phyloP scores from a whole-genome alignment of 176 grass and related monocot genomes.

The Raddia distichophylla region DNA sequence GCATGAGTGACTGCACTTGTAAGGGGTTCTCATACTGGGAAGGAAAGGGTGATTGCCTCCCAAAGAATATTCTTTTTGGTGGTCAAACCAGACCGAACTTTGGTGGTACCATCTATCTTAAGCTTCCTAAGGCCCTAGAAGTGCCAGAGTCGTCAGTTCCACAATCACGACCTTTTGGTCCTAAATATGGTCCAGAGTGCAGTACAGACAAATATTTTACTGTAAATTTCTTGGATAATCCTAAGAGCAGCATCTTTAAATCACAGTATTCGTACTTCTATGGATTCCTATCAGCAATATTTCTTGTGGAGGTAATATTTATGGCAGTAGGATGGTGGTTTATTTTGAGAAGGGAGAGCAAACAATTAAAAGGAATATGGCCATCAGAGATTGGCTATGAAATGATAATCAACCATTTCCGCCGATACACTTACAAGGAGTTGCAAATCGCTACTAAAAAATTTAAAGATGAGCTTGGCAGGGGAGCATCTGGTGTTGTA shows the following conservation, averaged over 20 bases:
- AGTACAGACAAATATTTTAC: not conserved
- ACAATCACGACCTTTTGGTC: slow-evolving; percentile 40
- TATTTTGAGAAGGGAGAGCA: slow-evolving; percentile 30
- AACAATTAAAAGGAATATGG: slow-evolving; percentile 39
- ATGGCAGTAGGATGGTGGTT: slow-evolving; percentile 38
- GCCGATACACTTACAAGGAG: slow-evolving; percentile 46
- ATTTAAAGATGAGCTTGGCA: slow-evolving; percentile 41
- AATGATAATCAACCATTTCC: slow-evolving; percentile 46
- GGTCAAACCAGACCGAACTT: not conserved
- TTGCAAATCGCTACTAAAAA: slow-evolving; percentile 42
- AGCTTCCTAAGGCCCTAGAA: slow-evolving; percentile 27
- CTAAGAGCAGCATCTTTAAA: not conserved
- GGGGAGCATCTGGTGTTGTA: slow-evolving; percentile 37
- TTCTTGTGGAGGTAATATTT: slow-evolving; percentile 44
- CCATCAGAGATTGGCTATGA: slow-evolving; percentile 50
- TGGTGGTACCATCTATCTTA: slow-evolving; percentile 21
- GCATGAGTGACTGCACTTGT: slow-evolving; percentile 40
- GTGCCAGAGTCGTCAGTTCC: slow-evolving; percentile 30
- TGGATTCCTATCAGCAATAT: slow-evolving; percentile 56
- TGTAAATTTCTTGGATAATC: not conserved
- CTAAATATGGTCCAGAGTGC: slow-evolving; percentile 7
- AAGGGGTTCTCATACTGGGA: slow-evolving; percentile 37
- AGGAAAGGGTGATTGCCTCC: slow-evolving; percentile 20
- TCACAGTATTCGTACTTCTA: slow-evolving; percentile 27
- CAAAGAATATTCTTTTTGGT: slow-evolving; percentile 29